phyloP scores from a whole-genome alignment of 306 rosid genomes.

The Luffa aegyptiaca region DNA sequence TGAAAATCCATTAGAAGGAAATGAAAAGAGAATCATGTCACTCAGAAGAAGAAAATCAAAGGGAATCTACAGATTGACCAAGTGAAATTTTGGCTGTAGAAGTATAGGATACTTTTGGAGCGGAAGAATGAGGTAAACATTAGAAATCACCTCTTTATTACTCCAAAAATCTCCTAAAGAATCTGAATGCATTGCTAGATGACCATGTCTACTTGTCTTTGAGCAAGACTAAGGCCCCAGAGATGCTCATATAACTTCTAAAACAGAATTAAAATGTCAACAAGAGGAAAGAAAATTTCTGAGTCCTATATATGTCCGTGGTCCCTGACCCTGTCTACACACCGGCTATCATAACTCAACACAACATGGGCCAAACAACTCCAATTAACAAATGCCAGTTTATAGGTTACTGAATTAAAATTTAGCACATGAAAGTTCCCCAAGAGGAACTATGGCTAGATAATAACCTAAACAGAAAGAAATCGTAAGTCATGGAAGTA shows the following conservation, averaged over 20 bases:
- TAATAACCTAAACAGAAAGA: neutral
- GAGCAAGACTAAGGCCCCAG: neutral
- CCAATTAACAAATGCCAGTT: neutral
- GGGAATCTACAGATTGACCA: neutral
- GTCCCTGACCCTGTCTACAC: neutral
- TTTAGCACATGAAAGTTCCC: neutral
- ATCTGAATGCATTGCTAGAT: neutral
- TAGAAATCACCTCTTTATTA: neutral
- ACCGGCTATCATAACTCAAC: neutral
- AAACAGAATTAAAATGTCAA: neutral
- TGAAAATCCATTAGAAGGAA: constrained; percentile 15
- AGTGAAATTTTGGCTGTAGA: neutral
- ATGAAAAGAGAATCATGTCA: constrained; percentile 4
- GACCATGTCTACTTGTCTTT: neutral
- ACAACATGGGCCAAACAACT: neutral
- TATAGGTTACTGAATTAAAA: neutral
- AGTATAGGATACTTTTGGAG: neutral
- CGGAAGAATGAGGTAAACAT: neutral
- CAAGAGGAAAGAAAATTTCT: neutral
- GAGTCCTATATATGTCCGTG: neutral
- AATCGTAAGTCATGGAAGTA: neutral
- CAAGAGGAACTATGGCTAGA: neutral
- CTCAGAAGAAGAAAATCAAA: neutral
- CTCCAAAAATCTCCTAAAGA: neutral
- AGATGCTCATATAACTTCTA: neutral